Evolutionary conservation across 306 rosid genomes (phyloP), one percentile per base, ranked within the genome.

Genomic region (Rosa multiflora): DNA sequence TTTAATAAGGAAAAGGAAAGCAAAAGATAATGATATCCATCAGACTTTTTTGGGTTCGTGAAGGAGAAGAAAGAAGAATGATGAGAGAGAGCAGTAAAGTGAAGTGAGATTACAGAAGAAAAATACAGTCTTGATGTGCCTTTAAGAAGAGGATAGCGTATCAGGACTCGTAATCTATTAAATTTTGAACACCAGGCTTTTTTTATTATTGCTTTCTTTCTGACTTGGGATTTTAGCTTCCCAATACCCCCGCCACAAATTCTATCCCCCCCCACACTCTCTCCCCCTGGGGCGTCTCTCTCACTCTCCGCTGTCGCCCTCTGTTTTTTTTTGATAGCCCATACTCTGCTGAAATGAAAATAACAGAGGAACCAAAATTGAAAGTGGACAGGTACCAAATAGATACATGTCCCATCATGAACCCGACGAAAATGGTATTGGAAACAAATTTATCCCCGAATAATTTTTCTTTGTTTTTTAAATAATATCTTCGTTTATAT

Each of bases 161-260:
- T 83, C 86, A 83, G 87, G 82, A 83, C 81, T 37, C 12, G 39
- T 67, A 74, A 79, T 46, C 69, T 85, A 77, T 81, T 74, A 74
- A 74, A 51, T 26, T 40, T 79, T 17, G 21, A 49, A 53, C 55
- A 49, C 43, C 32, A 79, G 84, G 74, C 76, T 75, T 84, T 81
- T 81, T 26, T 83, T 74, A 85, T 90, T 83, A 88, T 88, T 91
- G 92, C 92, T 80, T 70, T 87, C 92, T 80, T 70, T 87, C 90
- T 84, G 92, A 91, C 88, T 86, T 82, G 90, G 92, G 93, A 88
- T 90, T 94, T 94, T 87, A 87, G 85, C 71, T 91, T 92, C 88
- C 90, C 94, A 92, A 90, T 43, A 59, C 68, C 79, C 76, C 75
- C 55, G 58, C 89, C 84, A 77, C 87, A 82, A 82, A 80, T 83